Conservation (phyloP, 208 protist species). For the Spongospora subterranea region DNA sequence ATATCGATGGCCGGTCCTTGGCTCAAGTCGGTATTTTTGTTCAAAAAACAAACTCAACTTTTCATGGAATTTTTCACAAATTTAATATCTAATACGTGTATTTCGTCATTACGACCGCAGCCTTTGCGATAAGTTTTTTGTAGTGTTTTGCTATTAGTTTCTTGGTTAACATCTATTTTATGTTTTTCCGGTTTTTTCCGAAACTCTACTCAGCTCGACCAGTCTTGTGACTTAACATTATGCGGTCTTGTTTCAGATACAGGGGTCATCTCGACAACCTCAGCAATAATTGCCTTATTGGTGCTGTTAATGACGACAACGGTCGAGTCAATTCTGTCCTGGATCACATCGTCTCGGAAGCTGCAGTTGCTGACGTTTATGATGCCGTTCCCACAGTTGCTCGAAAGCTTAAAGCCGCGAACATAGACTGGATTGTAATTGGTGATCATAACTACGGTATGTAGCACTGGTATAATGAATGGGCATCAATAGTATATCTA, state of each 20-base stretch:
- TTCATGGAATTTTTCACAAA: too few species aligned
- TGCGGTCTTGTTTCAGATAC: background rate
- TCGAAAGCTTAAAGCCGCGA: conserved; percentile 67
- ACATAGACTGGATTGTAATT: conserved; percentile 80
- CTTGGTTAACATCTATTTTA: too few species aligned
- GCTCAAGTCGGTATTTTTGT: conserved; percentile 82
- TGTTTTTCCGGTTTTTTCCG: too few species aligned
- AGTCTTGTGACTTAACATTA: background rate
- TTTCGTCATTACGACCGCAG: too few species aligned
- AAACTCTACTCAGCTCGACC: too few species aligned
- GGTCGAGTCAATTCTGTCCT: conserved; percentile 77
- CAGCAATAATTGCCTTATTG: conserved; percentile 85
- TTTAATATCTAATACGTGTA: too few species aligned
- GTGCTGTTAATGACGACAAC: conserved; percentile 79
- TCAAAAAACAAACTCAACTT: too few species aligned
- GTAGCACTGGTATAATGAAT: too few species aligned
- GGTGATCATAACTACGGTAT: conserved; percentile 85
- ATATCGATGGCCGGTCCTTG: conserved; percentile 80
- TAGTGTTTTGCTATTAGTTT: too few species aligned
- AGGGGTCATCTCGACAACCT: conserved; percentile 87
- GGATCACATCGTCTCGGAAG: conserved; percentile 72
- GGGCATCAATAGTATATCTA: too few species aligned
- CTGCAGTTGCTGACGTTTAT: conserved; percentile 76
- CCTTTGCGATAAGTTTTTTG: too few species aligned
- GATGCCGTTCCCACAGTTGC: conserved; percentile 69